phyloP scores from a whole-genome alignment of 2,329 filamentous ascomycete species.

The Epicoccum nigrum region DNA sequence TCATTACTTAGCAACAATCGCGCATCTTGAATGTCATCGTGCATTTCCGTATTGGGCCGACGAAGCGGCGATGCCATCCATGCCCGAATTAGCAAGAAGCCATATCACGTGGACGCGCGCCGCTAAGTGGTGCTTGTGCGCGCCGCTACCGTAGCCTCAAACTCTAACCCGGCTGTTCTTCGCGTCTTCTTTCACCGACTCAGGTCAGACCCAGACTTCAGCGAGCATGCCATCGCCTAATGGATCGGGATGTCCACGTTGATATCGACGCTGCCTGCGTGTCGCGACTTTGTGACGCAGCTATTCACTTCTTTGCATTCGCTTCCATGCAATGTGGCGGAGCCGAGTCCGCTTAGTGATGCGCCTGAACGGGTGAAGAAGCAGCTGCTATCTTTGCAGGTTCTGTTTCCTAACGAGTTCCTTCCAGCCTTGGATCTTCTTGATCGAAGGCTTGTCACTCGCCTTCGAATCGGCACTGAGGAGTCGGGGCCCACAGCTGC shows the following conservation, averaged over 20 bases:
- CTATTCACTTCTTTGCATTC: slow-evolving; percentile 37
- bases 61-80: slow-evolving; percentile 2
- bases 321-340: slow-evolving; percentile 24
- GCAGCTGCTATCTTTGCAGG: slow-evolving; percentile 73
- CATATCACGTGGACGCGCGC: slow-evolving; percentile 28
- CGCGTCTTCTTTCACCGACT: slow-evolving; percentile 23
- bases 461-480: slow-evolving; percentile 43
- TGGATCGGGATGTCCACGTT: slow-evolving; percentile 21
- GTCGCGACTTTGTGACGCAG: slow-evolving; percentile 43
- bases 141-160: slow-evolving; percentile 9
- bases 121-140: not conserved
- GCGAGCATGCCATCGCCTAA: slow-evolving; percentile 10
- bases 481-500: not conserved
- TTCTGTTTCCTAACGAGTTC: slow-evolving; percentile 79
- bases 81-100: no score
- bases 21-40: slow-evolving; percentile 15
- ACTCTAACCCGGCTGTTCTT: slow-evolving; percentile 30
- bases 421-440: slow-evolving; percentile 87
- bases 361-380: slow-evolving; percentile 38
- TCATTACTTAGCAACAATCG: not conserved
- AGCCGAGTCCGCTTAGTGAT: slow-evolving; percentile 51
- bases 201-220: slow-evolving; percentile 15
- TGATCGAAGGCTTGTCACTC: slow-evolving; percentile 74
- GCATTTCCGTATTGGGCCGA: slow-evolving; percentile 16
- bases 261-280: slow-evolving; percentile 23